phyloP scores from a whole-genome alignment of 306 rosid species.

The Clitoria ternatea region DNA sequence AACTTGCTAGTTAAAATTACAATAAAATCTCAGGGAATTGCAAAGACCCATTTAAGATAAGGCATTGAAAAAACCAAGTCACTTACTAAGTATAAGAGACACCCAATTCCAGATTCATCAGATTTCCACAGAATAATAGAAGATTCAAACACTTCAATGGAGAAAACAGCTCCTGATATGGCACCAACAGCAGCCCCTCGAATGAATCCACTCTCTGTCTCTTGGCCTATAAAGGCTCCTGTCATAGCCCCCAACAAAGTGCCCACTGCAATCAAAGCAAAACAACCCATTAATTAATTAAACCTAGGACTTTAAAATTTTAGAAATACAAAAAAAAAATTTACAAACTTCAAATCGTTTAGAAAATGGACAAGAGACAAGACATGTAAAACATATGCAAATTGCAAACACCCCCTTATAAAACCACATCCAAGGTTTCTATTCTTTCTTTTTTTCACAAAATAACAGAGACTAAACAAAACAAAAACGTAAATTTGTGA shows the following conservation, averaged over 20 bases:
- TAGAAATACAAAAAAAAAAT: not conserved
- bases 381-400: not conserved
- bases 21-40: conserved; percentile 2
- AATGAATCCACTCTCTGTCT: conserved; percentile 90
- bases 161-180: conserved; percentile 87
- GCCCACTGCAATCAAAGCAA: conserved; percentile 58
- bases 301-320: no score
- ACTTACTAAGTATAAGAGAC: conserved; percentile 70
- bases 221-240: conserved; percentile 96
- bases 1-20: not conserved
- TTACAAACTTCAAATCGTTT: not conserved
- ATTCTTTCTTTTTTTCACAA: not conserved
- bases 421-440: conserved; percentile 25
- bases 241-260: conserved; percentile 90
- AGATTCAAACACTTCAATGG: conserved; percentile 85
- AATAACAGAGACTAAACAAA: not conserved
- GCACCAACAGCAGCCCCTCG: conserved; percentile 96
- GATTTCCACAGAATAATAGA: conserved; percentile 80
- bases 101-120: conserved; percentile 67
- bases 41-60: not conserved
- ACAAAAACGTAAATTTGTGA: not conserved
- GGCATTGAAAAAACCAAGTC: not conserved
- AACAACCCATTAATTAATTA: conserved; percentile 1
- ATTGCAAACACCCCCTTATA: conserved; percentile 21
- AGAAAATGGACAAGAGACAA: not conserved